Conservation (phyloP, 169 alveolate genomes). For the Eimeria maxima region DNA sequence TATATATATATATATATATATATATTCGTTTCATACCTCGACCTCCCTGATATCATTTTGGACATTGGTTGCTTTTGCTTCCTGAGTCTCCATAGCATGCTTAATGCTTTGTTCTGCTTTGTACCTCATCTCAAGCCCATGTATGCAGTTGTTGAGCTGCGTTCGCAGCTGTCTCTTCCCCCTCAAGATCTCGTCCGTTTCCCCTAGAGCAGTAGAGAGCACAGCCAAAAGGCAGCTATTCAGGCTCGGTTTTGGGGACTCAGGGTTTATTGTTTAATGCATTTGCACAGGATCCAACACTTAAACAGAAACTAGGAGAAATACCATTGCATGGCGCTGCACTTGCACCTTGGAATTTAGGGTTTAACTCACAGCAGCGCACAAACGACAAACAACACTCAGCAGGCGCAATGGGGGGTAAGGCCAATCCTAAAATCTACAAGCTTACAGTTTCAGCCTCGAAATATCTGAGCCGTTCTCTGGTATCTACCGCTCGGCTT, state of each 20-base stretch:
- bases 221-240: not conserved
- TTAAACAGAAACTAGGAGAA: not conserved
- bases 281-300: not conserved
- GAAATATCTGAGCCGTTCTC: too few species aligned
- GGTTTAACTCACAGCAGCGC: not conserved
- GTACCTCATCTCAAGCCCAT: constrained; percentile 8
- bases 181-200: constrained; percentile 88
- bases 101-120: constrained; percentile 32
- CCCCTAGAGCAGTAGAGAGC: constrained; percentile 81
- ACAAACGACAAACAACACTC: not conserved
- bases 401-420: not conserved
- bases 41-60: constrained; percentile 1
- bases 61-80: not conserved
- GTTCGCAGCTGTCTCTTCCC: constrained; percentile 58
- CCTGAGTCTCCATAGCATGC: constrained; percentile 13
- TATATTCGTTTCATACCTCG: not conserved
- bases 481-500: too few species aligned
- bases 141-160: constrained; percentile 36
- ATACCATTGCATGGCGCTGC: too few species aligned
- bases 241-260: not conserved
- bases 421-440: not conserved
- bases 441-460: too few species aligned
- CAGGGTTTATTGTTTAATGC: not conserved
- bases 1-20: too few species aligned
- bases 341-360: not conserved